Evolutionary conservation across 1,284 basidiomycete species (phyloP).

Genomic region (Tranzscheliella williamsii): DNA sequence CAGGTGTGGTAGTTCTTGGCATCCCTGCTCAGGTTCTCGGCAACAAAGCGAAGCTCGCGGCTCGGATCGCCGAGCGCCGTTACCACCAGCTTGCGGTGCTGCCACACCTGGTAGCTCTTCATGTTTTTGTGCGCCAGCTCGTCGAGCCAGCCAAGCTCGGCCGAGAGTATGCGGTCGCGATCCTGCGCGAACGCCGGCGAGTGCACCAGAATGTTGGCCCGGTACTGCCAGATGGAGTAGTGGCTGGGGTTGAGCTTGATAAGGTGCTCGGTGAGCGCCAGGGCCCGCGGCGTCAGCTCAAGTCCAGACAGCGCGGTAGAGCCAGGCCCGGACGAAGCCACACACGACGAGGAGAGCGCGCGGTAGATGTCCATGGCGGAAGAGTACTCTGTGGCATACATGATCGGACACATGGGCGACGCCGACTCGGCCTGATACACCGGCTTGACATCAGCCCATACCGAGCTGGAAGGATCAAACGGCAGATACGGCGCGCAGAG

Average conservation of each 20-base stretch:
- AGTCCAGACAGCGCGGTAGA: neutral
- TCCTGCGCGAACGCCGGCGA: conserved; percentile 1
- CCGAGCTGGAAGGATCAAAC: conserved; percentile 31
- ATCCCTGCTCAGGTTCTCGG: conserved; percentile 35
- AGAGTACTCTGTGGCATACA: conserved; percentile 50
- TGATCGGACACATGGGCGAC: conserved; percentile 53
- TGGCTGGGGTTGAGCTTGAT: conserved; percentile 48
- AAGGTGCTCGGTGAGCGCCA: conserved; percentile 49
- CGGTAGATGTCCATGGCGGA: conserved; percentile 56
- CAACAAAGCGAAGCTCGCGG: conserved; percentile 44
- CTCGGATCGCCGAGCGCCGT: conserved; percentile 37
- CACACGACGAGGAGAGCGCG: conserved; percentile 23
- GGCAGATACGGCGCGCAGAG: conserved; percentile 24
- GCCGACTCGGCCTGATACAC: conserved; percentile 47
- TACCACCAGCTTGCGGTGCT: conserved; percentile 49
- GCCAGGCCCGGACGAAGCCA: neutral
- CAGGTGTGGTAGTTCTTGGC: conserved; percentile 60
- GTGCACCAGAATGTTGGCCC: conserved; percentile 43
- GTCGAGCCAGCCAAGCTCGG: conserved; percentile 49
- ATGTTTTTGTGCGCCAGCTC: conserved; percentile 47
- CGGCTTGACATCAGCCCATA: conserved; percentile 51
- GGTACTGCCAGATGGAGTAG: conserved; percentile 55
- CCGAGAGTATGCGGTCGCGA: conserved; percentile 3
- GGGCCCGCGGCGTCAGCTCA: conserved; percentile 41
- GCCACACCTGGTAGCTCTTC: conserved; percentile 60